Percentiles rank a stretch among this genome's conserved stretches.
Conservation (phyloP, 2,329 filamentous ascomycete species). For the Pseudopyricularia javanii region DNA sequence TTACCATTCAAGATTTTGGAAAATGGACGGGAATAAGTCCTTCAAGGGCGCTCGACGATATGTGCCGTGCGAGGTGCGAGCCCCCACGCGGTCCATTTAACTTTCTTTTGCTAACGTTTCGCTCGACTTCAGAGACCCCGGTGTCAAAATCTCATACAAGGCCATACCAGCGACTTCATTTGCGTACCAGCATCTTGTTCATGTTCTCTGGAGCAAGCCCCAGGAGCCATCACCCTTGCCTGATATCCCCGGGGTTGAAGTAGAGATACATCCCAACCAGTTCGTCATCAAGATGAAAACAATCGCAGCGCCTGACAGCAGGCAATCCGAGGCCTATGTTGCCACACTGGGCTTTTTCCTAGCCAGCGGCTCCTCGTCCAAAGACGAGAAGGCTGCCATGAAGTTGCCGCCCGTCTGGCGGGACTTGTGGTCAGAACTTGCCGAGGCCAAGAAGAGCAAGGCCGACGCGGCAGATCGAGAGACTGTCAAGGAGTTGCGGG, state of each 20-base stretch:
- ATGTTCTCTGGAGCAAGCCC: slow-evolving; percentile 66
- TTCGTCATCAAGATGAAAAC: slow-evolving; percentile 63
- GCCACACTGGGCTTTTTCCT: slow-evolving; percentile 74
- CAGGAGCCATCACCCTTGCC: slow-evolving; percentile 36
- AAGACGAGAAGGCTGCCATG: slow-evolving; percentile 76
- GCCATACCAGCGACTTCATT: slow-evolving; percentile 63
- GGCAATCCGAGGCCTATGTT: slow-evolving; percentile 79
- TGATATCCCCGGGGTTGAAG: slow-evolving; percentile 29
- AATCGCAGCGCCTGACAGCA: slow-evolving; percentile 59
- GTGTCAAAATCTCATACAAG: slow-evolving; percentile 53
- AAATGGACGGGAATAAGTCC: slow-evolving; percentile 69
- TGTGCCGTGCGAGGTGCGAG: slow-evolving; percentile 74
- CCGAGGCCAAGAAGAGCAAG: slow-evolving; percentile 56
- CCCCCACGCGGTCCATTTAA: too few relatives aligned
- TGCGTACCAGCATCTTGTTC: slow-evolving; percentile 62
- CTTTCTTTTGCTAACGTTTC: background rate
- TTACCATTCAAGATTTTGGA: slow-evolving; percentile 71
- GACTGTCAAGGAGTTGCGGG: slow-evolving; percentile 54
- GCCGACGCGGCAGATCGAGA: slow-evolving; percentile 59
- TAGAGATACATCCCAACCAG: slow-evolving; percentile 31
- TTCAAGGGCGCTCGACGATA: slow-evolving; percentile 67
- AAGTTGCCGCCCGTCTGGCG: slow-evolving; percentile 71
- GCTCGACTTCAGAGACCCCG: slow-evolving; percentile 46
- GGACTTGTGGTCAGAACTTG: slow-evolving; percentile 74
- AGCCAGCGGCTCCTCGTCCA: slow-evolving; percentile 62